A percentile compares a stretch with the other conserved stretches of the same genome.
phyloP scores from a whole-genome alignment of 768 basidiomycete species.

The Phylloporus sp. region DNA sequence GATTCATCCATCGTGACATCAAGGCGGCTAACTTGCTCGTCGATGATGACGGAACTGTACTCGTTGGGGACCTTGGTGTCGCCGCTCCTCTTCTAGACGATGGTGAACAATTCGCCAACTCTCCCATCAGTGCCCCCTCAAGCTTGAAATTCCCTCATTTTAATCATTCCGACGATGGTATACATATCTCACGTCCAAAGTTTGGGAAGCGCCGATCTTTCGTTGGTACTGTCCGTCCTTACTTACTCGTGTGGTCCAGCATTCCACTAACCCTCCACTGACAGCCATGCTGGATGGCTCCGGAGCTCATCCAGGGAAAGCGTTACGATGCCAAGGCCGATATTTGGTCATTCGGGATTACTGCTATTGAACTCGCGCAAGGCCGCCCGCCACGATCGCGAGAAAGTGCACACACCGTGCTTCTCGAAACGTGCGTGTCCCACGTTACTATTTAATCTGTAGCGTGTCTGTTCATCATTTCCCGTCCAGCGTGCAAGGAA shows the following conservation, averaged over 20 bases:
- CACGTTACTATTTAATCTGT: background rate
- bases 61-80: slow-evolving; percentile 90
- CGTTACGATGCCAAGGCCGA: slow-evolving; percentile 86
- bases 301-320: slow-evolving; percentile 83
- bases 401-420: slow-evolving; percentile 66
- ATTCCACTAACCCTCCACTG: slow-evolving; percentile 2
- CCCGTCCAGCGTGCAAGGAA: slow-evolving; percentile 60
- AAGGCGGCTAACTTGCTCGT: slow-evolving; percentile 94
- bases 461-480: background rate
- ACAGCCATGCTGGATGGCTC: slow-evolving; percentile 95
- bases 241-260: background rate
- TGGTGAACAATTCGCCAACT: slow-evolving; percentile 36
- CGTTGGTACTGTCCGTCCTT: slow-evolving; percentile 73
- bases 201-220: slow-evolving; percentile 86
- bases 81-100: slow-evolving; percentile 81
- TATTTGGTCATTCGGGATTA: slow-evolving; percentile 96
- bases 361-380: slow-evolving; percentile 85
- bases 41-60: slow-evolving; percentile 85
- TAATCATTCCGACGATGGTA: background rate
- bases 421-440: slow-evolving; percentile 69
- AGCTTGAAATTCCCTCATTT: slow-evolving; percentile 28
- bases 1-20: slow-evolving; percentile 89
- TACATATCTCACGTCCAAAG: slow-evolving; percentile 33
- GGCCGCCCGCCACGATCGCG: slow-evolving; percentile 84
- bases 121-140: slow-evolving; percentile 22